Evolutionary conservation across 192 early-diverging fungal genomes (phyloP).

Genomic region (Backusella psychrophila): DNA sequence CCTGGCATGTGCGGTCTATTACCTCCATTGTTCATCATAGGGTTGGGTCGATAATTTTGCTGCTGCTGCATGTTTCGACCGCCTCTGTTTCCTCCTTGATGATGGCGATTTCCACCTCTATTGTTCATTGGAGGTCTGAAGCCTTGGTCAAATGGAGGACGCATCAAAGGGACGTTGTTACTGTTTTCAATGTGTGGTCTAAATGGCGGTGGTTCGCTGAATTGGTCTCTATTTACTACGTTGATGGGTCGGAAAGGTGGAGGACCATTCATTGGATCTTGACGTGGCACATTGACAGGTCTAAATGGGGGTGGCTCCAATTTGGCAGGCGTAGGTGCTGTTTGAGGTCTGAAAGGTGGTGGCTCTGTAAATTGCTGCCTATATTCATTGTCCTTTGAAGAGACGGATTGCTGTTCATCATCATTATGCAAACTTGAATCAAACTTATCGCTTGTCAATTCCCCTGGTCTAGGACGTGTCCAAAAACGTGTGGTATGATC

Average conservation of each 20-base stretch:
- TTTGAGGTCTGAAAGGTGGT: constrained; percentile 32
- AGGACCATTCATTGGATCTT: constrained; percentile 8
- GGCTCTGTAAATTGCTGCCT: constrained; percentile 28
- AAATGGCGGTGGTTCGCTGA: constrained; percentile 4
- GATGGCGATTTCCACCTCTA: neutral
- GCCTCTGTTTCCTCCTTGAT: neutral
- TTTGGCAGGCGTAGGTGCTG: neutral
- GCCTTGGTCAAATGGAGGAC: constrained; percentile 13
- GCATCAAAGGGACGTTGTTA: neutral
- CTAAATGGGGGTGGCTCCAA: constrained; percentile 38
- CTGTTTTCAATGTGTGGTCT: neutral
- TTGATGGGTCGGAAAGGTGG: constrained; percentile 22
- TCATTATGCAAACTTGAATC: constrained; percentile 48
- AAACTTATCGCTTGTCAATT: constrained; percentile 53
- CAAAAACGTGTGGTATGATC: constrained; percentile 97
- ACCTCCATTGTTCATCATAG: constrained; percentile 13
- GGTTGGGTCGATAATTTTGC: constrained; percentile 10
- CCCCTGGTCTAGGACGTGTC: constrained; percentile 90
- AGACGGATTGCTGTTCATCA: constrained; percentile 40
- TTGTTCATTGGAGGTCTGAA: neutral
- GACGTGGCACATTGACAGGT: constrained; percentile 13
- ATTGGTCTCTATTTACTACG: neutral
- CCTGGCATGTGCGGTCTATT: neutral
- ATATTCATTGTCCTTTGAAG: constrained; percentile 38
- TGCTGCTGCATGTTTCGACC: constrained; percentile 6